These are phyloP conservation scores for Thuja plicata DNA, from an alignment of 83 land plant species.

Conservation along the genomic window DNA sequence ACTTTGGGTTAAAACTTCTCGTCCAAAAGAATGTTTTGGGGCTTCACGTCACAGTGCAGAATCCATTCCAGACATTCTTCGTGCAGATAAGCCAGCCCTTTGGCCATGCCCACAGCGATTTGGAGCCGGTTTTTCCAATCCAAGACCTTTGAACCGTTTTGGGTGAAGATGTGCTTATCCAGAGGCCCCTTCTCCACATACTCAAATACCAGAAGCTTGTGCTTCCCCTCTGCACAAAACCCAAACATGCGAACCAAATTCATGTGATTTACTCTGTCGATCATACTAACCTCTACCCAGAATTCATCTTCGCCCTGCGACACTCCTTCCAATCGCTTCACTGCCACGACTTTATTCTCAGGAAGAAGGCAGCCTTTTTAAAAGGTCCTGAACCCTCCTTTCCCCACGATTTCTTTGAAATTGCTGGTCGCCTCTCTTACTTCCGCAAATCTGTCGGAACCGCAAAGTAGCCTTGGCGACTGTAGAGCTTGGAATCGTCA, in stretches of 20 bases:
- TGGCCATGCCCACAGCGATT: slow-evolving; percentile 23
- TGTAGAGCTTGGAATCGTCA: slow-evolving; percentile 3
- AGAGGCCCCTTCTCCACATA: slow-evolving; percentile 34
- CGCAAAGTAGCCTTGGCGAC: neutral
- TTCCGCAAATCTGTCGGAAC: too few relatives aligned
- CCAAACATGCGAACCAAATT: slow-evolving; percentile 47
- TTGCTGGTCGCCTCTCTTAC: too few relatives aligned
- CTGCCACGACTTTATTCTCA: slow-evolving; percentile 9
- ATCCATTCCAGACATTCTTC: too few relatives aligned
- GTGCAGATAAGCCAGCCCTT: too few relatives aligned
- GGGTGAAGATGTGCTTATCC: slow-evolving; percentile 23
- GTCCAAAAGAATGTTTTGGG: too few relatives aligned
- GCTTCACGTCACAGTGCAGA: too few relatives aligned
- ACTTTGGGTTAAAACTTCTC: too few relatives aligned
- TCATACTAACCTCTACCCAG: too few relatives aligned
- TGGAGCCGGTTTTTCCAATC: neutral
- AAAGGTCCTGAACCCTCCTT: slow-evolving; percentile 21
- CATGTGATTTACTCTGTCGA: too few relatives aligned
- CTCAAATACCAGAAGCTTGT: slow-evolving; percentile 34
- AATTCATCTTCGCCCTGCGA: too few relatives aligned
- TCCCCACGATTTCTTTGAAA: neutral
- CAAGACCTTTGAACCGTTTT: too few relatives aligned
- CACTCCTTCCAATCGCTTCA: too few relatives aligned
- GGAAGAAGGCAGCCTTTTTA: slow-evolving; percentile 8
- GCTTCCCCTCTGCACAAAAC: slow-evolving; percentile 18